phyloP scores from a whole-genome alignment of 208 protist species.

The Phytomonas serpens region DNA sequence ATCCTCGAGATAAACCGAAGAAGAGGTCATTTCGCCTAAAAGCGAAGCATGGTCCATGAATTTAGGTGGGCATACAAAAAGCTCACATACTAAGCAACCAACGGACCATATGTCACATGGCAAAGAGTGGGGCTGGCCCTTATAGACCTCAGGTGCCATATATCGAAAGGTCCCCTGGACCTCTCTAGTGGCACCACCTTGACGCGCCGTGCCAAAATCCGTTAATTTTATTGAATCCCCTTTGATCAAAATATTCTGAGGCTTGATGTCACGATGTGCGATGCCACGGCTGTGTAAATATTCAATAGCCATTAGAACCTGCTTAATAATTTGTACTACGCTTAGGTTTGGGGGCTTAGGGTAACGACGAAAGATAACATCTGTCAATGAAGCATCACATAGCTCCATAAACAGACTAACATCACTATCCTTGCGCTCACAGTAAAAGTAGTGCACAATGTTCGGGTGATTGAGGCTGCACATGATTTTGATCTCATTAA shows the following conservation, averaged over 20 bases:
- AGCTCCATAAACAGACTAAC: conserved; percentile 91
- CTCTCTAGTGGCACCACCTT: conserved; percentile 58
- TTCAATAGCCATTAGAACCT: conserved; percentile 93
- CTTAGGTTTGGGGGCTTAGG: conserved; percentile 51
- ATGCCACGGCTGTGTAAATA: conserved; percentile 96
- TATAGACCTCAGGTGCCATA: conserved; percentile 91
- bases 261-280: conserved; percentile 98
- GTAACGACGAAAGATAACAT: conserved; percentile 54
- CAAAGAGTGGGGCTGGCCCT: conserved; percentile 69
- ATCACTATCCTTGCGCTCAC: conserved; percentile 77
- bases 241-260: conserved; percentile 94
- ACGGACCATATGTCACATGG: conserved; percentile 89
- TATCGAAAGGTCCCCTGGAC: conserved; percentile 89
- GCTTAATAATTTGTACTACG: conserved; percentile 82
- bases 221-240: conserved; percentile 93
- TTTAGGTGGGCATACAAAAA: conserved; percentile 63
- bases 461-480: conserved; percentile 88
- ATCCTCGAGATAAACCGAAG: conserved; percentile 36
- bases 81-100: conserved; percentile 85
- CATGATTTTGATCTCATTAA: conserved; percentile 91
- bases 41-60: conserved; percentile 73
- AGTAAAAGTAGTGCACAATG: conserved; percentile 91
- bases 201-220: conserved; percentile 94
- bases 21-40: conserved; percentile 53
- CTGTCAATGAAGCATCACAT: conserved; percentile 76